Percentiles rank a stretch among this genome's conserved stretches.
Evolutionary conservation across 1,284 basidiomycete genomes (phyloP).

Genomic region (Pulveroboletus sp.): DNA sequence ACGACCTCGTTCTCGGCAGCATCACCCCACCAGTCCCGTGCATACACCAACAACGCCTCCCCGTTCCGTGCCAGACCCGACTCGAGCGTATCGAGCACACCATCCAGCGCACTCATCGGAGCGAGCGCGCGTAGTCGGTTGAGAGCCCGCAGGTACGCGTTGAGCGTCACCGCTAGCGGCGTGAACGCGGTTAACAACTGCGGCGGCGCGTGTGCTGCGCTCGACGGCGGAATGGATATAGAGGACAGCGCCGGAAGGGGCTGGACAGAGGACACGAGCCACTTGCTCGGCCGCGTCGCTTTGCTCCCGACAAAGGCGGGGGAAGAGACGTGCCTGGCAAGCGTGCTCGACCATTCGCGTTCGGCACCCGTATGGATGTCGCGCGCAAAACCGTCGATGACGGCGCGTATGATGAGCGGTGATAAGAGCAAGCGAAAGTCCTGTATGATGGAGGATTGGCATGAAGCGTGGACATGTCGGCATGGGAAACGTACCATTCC

Average conservation of each 20-base stretch:
- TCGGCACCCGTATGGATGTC: constrained; percentile 32
- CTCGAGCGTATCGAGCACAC: constrained; percentile 52
- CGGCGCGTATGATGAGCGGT: constrained; percentile 35
- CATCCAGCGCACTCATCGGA: constrained; percentile 53
- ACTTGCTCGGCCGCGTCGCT: constrained; percentile 45
- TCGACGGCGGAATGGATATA: constrained; percentile 35
- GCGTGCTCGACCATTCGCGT: constrained; percentile 29
- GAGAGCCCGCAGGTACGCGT: constrained; percentile 71
- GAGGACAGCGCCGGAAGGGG: constrained; percentile 33
- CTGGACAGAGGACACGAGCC: constrained; percentile 47
- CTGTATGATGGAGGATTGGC: constrained; percentile 11
- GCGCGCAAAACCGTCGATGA: constrained; percentile 32
- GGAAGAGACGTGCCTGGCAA: constrained; percentile 20
- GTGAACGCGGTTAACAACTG: constrained; percentile 72
- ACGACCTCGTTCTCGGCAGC: constrained; percentile 42
- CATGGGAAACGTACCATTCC: constrained; percentile 52
- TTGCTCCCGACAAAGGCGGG: constrained; percentile 2
- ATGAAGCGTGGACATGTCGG: not conserved
- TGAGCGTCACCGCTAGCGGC: constrained; percentile 75
- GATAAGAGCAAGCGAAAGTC: constrained; percentile 35
- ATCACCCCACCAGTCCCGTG: constrained; percentile 26
- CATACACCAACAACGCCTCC: constrained; percentile 41
- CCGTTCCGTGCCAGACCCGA: constrained; percentile 49
- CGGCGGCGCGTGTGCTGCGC: constrained; percentile 59
- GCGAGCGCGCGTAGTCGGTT: constrained; percentile 85